Percentiles rank a stretch among this genome's conserved stretches.
phyloP scores from a whole-genome alignment of 768 basidiomycete species.

The Russula vinacea region DNA sequence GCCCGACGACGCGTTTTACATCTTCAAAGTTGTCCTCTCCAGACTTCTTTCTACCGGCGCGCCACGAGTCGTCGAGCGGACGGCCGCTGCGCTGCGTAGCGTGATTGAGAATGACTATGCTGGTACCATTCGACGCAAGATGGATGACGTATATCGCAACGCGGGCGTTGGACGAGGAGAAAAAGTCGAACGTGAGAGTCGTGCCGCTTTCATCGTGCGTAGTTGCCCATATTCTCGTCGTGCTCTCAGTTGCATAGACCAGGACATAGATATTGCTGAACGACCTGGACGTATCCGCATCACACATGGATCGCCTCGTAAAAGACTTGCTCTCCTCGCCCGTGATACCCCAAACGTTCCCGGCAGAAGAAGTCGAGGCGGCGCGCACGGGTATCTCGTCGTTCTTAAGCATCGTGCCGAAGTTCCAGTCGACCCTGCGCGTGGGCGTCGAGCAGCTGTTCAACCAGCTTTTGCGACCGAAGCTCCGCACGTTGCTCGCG shows the following conservation, averaged over 20 bases:
- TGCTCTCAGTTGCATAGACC: constrained; percentile 1
- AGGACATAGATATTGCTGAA: constrained; percentile 76
- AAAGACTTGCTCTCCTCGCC: constrained; percentile 58
- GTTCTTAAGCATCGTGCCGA: constrained; percentile 53
- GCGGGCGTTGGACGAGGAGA: constrained; percentile 55
- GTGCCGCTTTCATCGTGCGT: constrained; percentile 79
- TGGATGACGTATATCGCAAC: constrained; percentile 83
- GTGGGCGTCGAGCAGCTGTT: constrained; percentile 94
- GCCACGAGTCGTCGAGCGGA: constrained; percentile 51
- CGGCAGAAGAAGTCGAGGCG: constrained; percentile 50
- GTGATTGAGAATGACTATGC: constrained; percentile 82
- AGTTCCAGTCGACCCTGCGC: constrained; percentile 70
- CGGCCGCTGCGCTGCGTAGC: constrained; percentile 61
- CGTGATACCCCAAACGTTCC: constrained; percentile 63
- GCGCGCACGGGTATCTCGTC: constrained; percentile 50
- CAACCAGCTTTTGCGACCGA: constrained; percentile 89
- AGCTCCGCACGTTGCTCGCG: constrained; percentile 73
- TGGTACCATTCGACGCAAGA: constrained; percentile 72
- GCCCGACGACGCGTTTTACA: constrained; percentile 95
- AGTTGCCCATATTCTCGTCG: background rate
- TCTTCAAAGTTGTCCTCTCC: constrained; percentile 79
- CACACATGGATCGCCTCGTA: constrained; percentile 80
- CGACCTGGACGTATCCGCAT: constrained; percentile 89
- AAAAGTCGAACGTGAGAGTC: constrained; percentile 75
- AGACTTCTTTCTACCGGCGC: constrained; percentile 80